A percentile compares a stretch with the other conserved stretches of the same genome.
These are phyloP conservation scores for Dactylellina sp. DNA, from an alignment of 2,329 filamentous ascomycete genomes.

Conservation along the genomic window DNA sequence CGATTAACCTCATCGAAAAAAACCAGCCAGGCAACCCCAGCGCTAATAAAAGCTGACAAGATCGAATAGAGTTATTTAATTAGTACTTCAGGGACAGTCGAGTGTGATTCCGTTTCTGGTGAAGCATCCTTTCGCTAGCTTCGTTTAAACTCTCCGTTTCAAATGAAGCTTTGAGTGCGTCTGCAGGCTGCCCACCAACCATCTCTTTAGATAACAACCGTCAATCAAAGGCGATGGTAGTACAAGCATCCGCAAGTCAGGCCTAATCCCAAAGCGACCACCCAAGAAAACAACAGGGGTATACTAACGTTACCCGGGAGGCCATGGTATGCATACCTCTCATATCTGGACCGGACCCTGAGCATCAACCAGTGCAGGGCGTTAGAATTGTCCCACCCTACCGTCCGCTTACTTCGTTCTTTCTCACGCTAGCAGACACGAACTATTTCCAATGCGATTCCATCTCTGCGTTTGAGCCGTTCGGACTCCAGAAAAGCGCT, in stretches of 20 bases:
- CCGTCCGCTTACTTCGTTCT: not conserved
- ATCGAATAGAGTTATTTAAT: no score
- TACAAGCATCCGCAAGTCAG: not conserved
- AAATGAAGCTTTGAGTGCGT: not conserved
- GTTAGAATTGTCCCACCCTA: not conserved
- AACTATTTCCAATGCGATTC: not conserved
- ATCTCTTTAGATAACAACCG: not conserved
- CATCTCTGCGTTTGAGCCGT: not conserved
- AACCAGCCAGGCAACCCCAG: not conserved
- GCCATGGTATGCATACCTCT: constrained; percentile 25
- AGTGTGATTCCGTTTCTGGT: not conserved
- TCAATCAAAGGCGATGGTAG: not conserved
- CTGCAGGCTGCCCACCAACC: not conserved
- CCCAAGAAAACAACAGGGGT: not conserved
- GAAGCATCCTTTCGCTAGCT: no score
- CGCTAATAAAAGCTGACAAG: no score
- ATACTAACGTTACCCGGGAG: not conserved
- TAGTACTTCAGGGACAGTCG: not conserved
- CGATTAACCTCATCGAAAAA: not conserved
- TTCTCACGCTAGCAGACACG: not conserved
- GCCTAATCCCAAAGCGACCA: not conserved
- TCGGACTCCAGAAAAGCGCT: no score
- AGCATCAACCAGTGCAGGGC: not conserved
- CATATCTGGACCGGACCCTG: constrained; percentile 22
- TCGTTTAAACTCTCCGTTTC: not conserved